Evolutionary conservation across 768 basidiomycete genomes (phyloP), one percentile per base, ranked within the genome.

Genomic region (Leucocoprinus sp.): DNA sequence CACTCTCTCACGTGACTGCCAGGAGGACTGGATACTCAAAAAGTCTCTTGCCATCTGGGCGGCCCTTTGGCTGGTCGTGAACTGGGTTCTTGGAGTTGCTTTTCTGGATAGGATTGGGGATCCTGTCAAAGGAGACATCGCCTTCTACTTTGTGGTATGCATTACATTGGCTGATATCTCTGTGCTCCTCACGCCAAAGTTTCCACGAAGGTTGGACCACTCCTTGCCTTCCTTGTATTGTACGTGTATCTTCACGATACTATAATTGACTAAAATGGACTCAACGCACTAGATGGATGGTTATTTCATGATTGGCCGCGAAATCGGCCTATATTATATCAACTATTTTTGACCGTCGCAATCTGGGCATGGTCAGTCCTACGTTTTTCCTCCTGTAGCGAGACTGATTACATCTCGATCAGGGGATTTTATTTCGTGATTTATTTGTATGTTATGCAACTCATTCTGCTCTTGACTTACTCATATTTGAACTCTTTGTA

Each of bases 231-330:
- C 17, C 83, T 82, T 1, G 63, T 88, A 27, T 57, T 78, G 66
- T 72, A 59, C 31, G 68, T 60, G n/a, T 7, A 12, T 3, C n/a
- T 19, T 41, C 28, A 15, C 24, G n/a, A n/a, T n/a, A n/a, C n/a
- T n/a, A 19, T 24, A 34, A n/a, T 37, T 15, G 5, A 8, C 7
- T 18, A 21, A 5, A 9, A 43, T 12, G 38, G 37, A 33, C 29
- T 43, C 21, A 29, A 19, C 22, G 17, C 3, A 24, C 18, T 39
- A 71, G 72, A 22, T 58, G 76, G 41, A 70, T 87, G 68, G 73
- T 88, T 45, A 65, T 82, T 44, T 82, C n/a, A 75, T 55, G 81
- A 91, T 65, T 80, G 77, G 68, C 87, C 86, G 1, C 69, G 82
- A 34, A 75, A 81, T 50, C 69, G 74, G 15, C 66, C 67, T 11